A percentile compares a stretch with the other conserved stretches of the same genome.
phyloP scores from a whole-genome alignment of 345 rosid genomes.

The Hibiscus tridactylites region DNA sequence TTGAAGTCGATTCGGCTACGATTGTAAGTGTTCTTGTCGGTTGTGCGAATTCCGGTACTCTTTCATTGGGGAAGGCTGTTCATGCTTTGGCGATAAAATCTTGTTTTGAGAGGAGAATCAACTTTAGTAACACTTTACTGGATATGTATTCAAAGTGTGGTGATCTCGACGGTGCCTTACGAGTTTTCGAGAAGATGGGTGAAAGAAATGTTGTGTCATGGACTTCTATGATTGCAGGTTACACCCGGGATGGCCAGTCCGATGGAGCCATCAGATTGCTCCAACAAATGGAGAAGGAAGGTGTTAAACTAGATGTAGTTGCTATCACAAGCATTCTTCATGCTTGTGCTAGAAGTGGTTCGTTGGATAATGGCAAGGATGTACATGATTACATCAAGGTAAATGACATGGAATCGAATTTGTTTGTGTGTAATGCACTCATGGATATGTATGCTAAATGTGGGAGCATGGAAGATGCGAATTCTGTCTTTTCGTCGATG shows the following conservation, averaged over 20 bases:
- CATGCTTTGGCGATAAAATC: conserved; percentile 47
- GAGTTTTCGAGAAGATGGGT: conserved; percentile 42
- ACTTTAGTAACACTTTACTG: conserved; percentile 44
- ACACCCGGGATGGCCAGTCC: conserved; percentile 44
- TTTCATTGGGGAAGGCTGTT: conserved; percentile 36
- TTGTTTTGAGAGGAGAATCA: conserved; percentile 22
- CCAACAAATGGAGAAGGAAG: conserved; percentile 38
- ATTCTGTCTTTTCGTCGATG: conserved; percentile 39
- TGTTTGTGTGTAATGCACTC: conserved; percentile 49
- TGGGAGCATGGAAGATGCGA: conserved; percentile 61
- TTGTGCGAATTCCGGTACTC: conserved; percentile 31
- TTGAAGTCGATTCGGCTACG: conserved; percentile 41
- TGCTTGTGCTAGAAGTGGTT: conserved; percentile 52
- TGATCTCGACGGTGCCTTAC: conserved; percentile 33
- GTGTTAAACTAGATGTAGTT: conserved; percentile 44
- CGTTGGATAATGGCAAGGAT: conserved; percentile 45
- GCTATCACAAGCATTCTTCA: conserved; percentile 52
- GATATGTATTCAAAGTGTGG: conserved; percentile 67
- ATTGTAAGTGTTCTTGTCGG: conserved; percentile 42
- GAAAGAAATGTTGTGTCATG: conserved; percentile 58
- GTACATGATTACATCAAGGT: conserved; percentile 44
- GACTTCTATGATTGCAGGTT: conserved; percentile 71
- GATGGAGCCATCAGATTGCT: conserved; percentile 47
- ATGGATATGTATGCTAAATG: conserved; percentile 80
- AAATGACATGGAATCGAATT: conserved; percentile 36